These are phyloP conservation scores for Lagenidium giganteum DNA, from an alignment of 352 stramenopile genomes.

Conservation along the genomic window DNA sequence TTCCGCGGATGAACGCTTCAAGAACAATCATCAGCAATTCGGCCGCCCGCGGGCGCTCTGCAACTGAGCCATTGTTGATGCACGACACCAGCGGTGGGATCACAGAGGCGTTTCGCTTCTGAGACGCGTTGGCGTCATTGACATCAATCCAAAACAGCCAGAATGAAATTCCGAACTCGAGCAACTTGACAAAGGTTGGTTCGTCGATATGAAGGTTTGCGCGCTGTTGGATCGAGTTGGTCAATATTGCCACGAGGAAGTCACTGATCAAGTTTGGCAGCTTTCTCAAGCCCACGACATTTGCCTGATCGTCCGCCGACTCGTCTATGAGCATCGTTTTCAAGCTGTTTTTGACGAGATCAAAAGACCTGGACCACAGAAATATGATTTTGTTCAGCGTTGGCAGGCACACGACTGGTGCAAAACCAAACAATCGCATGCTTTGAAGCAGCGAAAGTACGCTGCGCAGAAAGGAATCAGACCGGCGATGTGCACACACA, in stretches of 20 bases:
- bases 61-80: slow-evolving; percentile 32
- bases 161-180: slow-evolving; percentile 70
- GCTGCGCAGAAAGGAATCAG: slow-evolving; percentile 68
- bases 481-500: slow-evolving; percentile 61
- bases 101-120: slow-evolving; percentile 46
- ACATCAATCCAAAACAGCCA: slow-evolving; percentile 65
- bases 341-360: slow-evolving; percentile 43
- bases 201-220: slow-evolving; percentile 34
- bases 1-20: slow-evolving; percentile 38
- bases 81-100: slow-evolving; percentile 51
- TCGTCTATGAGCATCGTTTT: slow-evolving; percentile 21
- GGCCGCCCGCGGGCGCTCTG: slow-evolving; percentile 57
- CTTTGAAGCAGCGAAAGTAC: slow-evolving; percentile 65
- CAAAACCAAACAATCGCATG: slow-evolving; percentile 59
- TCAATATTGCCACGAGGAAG: slow-evolving; percentile 53
- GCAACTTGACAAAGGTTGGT: slow-evolving; percentile 44
- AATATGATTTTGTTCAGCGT: slow-evolving; percentile 74
- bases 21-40: slow-evolving; percentile 68
- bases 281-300: slow-evolving; percentile 43
- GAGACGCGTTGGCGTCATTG: slow-evolving; percentile 38
- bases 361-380: slow-evolving; percentile 66
- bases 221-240: too few species aligned
- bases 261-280: slow-evolving; percentile 69
- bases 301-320: slow-evolving; percentile 6
- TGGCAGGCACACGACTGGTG: slow-evolving; percentile 39